These are phyloP conservation scores for Salix brachista DNA, from an alignment of 345 rosid genomes.

Conservation along the genomic window DNA sequence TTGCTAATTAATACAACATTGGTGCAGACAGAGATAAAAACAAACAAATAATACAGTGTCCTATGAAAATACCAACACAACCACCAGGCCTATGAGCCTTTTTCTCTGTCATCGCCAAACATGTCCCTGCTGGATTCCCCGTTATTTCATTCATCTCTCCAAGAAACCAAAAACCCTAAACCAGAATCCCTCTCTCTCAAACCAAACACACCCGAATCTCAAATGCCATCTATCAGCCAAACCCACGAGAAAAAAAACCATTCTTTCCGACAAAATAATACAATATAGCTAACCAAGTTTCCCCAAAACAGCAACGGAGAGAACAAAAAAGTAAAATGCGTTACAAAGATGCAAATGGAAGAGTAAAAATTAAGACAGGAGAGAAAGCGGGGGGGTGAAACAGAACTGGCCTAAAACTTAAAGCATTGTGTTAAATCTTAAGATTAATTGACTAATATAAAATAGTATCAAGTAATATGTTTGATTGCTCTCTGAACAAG, in stretches of 20 bases:
- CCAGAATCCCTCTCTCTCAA: neutral
- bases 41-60: too few relatives aligned
- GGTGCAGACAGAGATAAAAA: too few relatives aligned
- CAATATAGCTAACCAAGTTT: constrained; percentile 15
- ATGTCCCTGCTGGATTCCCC: constrained; percentile 20
- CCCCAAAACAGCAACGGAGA: too few relatives aligned
- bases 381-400: too few relatives aligned
- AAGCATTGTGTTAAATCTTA: too few relatives aligned
- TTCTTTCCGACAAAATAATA: constrained; percentile 5
- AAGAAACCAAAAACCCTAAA: constrained; percentile 3
- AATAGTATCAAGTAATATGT: too few relatives aligned
- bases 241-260: constrained; percentile 13
- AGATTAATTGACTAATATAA: too few relatives aligned
- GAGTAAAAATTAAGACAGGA: too few relatives aligned
- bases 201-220: constrained; percentile 1
- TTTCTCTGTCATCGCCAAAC: constrained; percentile 68
- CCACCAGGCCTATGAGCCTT: constrained; percentile 62
- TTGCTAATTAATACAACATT: constrained; percentile 8
- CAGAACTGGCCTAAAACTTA: too few relatives aligned
- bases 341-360: too few relatives aligned
- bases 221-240: constrained; percentile 5
- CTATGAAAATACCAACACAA: constrained; percentile 71
- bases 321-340: too few relatives aligned
- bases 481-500: too few relatives aligned
- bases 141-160: constrained; percentile 47